phyloP scores from a whole-genome alignment of 495 filamentous ascomycete genomes.

The Aspergillus nanangensis region DNA sequence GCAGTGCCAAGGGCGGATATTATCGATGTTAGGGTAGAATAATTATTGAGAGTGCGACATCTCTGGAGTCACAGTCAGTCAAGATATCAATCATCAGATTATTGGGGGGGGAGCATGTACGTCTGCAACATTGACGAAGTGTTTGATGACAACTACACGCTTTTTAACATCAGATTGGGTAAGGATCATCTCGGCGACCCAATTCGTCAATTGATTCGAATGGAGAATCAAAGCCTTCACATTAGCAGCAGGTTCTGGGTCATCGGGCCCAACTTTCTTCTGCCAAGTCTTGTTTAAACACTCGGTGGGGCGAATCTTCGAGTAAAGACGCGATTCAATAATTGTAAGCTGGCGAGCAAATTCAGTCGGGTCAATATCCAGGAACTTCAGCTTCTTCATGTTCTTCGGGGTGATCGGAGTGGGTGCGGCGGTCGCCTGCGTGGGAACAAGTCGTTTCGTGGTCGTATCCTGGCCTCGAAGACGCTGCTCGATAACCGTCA shows the following conservation, averaged over 20 bases:
- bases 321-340: constrained; percentile 91
- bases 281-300: constrained; percentile 99
- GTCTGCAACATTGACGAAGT: constrained; percentile 94
- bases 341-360: constrained; percentile 96
- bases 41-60: constrained; percentile 93
- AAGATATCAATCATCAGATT: not conserved
- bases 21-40: constrained; percentile 96
- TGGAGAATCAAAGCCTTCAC: constrained; percentile 95
- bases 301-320: constrained; percentile 90
- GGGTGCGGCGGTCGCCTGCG: constrained; percentile 71
- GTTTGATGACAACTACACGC: constrained; percentile 94
- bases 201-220: constrained; percentile 97
- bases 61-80: constrained; percentile 54
- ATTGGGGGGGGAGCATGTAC: constrained; percentile 40
- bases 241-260: constrained; percentile 87
- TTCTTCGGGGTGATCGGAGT: constrained; percentile 94
- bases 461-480: constrained; percentile 81
- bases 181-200: constrained; percentile 99
- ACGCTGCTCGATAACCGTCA: constrained; percentile 82
- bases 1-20: constrained; percentile 93
- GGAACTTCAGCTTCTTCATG: constrained; percentile 98
- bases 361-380: constrained; percentile 93
- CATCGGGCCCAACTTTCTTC: constrained; percentile 78
- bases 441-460: constrained; percentile 82
- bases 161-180: constrained; percentile 91